Conservation (phyloP, 1,284 basidiomycete species). For the Anthracocystis walkeri region DNA sequence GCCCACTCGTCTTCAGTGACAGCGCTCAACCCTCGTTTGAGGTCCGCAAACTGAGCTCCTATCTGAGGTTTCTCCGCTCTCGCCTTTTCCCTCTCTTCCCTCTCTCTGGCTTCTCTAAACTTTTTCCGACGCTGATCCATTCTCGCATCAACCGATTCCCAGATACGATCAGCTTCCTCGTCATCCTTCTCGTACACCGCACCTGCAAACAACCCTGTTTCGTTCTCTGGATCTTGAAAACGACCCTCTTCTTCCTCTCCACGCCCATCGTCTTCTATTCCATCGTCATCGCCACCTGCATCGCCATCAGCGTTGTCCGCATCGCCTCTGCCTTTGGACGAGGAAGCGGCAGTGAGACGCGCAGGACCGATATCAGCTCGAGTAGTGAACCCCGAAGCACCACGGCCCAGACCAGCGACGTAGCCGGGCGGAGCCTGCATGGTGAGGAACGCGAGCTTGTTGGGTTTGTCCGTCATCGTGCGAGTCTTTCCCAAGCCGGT, state of each 20-base stretch:
- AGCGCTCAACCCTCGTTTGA: slow-evolving; percentile 87
- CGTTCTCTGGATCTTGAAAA: slow-evolving; percentile 96
- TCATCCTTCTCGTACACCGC: slow-evolving; percentile 97
- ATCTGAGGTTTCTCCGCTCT: slow-evolving; percentile 87
- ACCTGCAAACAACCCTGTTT: slow-evolving; percentile 93
- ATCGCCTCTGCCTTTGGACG: slow-evolving; percentile 13
- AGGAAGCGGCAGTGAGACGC: slow-evolving; percentile 77
- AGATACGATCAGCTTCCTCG: slow-evolving; percentile 95
- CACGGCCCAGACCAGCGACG: slow-evolving; percentile 67
- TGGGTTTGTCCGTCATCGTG: slow-evolving; percentile 54
- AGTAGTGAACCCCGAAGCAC: slow-evolving; percentile 95
- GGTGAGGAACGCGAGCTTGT: slow-evolving; percentile 63
- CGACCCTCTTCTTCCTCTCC: slow-evolving; percentile 87
- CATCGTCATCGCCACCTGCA: slow-evolving; percentile 24
- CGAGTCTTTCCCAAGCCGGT: neutral
- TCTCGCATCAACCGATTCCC: slow-evolving; percentile 86
- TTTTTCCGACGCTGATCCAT: slow-evolving; percentile 87
- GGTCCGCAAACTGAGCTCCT: slow-evolving; percentile 91
- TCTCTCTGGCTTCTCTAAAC: slow-evolving; percentile 84
- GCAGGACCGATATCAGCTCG: slow-evolving; percentile 99
- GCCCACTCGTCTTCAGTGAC: slow-evolving; percentile 96
- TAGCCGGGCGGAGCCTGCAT: slow-evolving; percentile 68
- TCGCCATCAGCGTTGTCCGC: slow-evolving; percentile 29
- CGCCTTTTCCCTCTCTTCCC: slow-evolving; percentile 78
- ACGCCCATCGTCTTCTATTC: slow-evolving; percentile 73